phyloP scores from a whole-genome alignment of 2,329 filamentous ascomycete genomes.

The Paecilomyces dactylethromorphus region DNA sequence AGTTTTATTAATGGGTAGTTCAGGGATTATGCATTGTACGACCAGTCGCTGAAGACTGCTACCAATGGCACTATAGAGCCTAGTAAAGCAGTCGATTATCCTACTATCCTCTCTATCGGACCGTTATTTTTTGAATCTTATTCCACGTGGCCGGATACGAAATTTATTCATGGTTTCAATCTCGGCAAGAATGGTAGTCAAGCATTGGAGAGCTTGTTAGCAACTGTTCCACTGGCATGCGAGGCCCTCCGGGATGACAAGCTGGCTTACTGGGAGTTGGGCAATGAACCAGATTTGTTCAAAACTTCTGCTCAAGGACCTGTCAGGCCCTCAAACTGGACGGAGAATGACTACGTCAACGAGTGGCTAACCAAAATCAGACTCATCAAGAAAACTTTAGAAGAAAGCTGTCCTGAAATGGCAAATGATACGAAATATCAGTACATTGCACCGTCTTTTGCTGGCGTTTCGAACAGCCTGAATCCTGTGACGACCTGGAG shows the following conservation, averaged over 20 bases:
- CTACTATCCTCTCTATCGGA: constrained; percentile 54
- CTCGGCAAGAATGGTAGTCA: constrained; percentile 46
- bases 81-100: constrained; percentile 51
- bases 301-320: constrained; percentile 46
- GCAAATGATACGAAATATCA: constrained; percentile 35
- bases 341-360: constrained; percentile 48
- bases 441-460: constrained; percentile 55
- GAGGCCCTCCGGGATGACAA: constrained; percentile 47
- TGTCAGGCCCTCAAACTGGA: constrained; percentile 48
- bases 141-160: constrained; percentile 47
- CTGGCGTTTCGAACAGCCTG: constrained; percentile 45
- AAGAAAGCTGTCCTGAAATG: constrained; percentile 47
- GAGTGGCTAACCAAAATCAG: constrained; percentile 54
- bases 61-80: constrained; percentile 49
- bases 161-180: constrained; percentile 59
- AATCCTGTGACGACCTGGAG: constrained; percentile 47
- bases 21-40: constrained; percentile 55
- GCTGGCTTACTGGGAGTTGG: constrained; percentile 55
- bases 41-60: constrained; percentile 45
- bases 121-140: constrained; percentile 60
- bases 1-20: neutral
- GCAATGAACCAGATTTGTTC: constrained; percentile 59
- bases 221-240: constrained; percentile 53
- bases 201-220: constrained; percentile 47
- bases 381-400: constrained; percentile 42